A percentile compares a stretch with the other conserved stretches of the same genome.
phyloP scores from a whole-genome alignment of 306 rosid genomes.

The Trifolium fragiferum region DNA sequence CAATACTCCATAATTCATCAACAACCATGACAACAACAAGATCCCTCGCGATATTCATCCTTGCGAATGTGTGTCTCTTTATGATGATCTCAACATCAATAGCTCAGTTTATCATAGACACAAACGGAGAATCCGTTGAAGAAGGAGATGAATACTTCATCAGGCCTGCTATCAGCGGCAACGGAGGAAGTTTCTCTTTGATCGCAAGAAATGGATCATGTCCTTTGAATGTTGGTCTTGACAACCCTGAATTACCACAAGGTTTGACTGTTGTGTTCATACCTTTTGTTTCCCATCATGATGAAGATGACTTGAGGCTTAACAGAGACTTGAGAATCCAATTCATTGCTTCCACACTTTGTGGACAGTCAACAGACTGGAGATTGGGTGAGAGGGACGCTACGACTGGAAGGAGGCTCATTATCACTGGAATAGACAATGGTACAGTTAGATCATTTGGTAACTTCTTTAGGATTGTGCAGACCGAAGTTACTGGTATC shows the following conservation, averaged over 20 bases:
- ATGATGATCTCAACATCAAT: neutral
- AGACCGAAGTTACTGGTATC: neutral
- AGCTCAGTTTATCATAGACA: neutral
- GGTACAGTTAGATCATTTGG: neutral
- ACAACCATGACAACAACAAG: neutral
- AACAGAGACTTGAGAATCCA: neutral
- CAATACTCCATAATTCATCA: too few species aligned
- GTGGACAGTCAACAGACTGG: neutral
- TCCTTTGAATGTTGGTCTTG: neutral
- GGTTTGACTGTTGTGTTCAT: neutral
- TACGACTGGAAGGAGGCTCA: neutral
- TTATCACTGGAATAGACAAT: neutral
- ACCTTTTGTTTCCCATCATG: neutral
- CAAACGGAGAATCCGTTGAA: neutral
- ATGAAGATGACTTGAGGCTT: neutral
- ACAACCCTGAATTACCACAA: neutral
- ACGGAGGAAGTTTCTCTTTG: neutral
- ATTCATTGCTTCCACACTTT: neutral
- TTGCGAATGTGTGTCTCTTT: neutral
- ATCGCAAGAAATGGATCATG: neutral
- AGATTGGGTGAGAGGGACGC: neutral
- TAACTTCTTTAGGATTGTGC: neutral
- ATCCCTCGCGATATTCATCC: neutral
- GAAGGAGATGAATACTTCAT: neutral
- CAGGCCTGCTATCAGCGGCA: neutral